Conservation (phyloP, 2,329 filamentous ascomycete genomes). For the Penicillium paneum region DNA sequence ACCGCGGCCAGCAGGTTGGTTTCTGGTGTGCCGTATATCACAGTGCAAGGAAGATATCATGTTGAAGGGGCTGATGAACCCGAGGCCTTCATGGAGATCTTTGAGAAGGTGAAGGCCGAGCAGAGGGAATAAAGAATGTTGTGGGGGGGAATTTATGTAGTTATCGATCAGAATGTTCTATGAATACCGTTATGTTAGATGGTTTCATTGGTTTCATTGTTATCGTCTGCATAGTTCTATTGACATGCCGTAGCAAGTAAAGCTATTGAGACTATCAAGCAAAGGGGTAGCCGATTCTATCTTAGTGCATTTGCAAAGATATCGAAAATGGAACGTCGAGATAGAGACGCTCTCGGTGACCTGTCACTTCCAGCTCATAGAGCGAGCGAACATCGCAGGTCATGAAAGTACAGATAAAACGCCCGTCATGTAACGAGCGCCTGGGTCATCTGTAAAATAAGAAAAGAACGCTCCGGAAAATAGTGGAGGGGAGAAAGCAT, state of each 20-base stretch:
- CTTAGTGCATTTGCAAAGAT: neutral
- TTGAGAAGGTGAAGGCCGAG: constrained; percentile 57
- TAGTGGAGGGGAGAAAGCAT: neutral
- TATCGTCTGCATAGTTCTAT: neutral
- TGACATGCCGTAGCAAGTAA: neutral
- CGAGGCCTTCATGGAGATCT: constrained; percentile 62
- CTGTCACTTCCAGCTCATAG: neutral
- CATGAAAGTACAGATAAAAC: constrained; percentile 6
- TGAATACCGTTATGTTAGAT: neutral
- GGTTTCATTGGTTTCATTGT: neutral
- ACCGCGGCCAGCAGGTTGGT: constrained; percentile 55
- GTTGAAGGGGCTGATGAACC: constrained; percentile 71
- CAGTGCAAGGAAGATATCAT: constrained; percentile 65
- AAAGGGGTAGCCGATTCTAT: neutral
- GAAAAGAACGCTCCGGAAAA: neutral
- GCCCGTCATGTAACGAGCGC: constrained; percentile 4
- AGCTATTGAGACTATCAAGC: neutral
- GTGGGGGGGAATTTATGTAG: no score
- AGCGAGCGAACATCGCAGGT: neutral
- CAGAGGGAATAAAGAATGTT: constrained; percentile 4
- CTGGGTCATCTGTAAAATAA: neutral
- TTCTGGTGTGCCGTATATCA: constrained; percentile 71
- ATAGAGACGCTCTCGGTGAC: neutral
- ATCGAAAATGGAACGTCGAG: neutral
- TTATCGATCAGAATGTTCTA: neutral